Conservation (phyloP, 495 filamentous ascomycete species). For the Penicillium pancosmium region DNA sequence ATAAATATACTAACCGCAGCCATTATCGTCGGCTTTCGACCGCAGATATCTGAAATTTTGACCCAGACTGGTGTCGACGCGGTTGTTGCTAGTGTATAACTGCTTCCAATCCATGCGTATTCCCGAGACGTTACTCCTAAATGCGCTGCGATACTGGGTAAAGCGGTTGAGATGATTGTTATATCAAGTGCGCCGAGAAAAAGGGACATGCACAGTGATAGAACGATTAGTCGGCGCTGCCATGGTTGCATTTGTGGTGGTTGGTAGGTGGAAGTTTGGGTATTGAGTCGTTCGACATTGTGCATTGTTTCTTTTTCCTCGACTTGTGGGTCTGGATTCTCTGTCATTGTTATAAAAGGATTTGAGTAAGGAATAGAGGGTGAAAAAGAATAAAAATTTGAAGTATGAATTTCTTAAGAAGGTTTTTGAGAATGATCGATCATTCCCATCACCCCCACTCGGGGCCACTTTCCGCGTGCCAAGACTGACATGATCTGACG, state of each 20-base stretch:
- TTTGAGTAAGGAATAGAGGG: background rate
- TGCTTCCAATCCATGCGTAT: constrained; percentile 77
- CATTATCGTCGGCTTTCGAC: constrained; percentile 77
- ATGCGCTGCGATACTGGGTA: constrained; percentile 65
- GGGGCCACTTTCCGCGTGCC: background rate
- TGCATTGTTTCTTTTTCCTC: background rate
- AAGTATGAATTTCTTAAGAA: background rate
- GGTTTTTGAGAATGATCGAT: background rate
- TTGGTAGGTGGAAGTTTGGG: background rate
- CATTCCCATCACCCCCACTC: background rate
- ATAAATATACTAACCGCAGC: constrained; percentile 74
- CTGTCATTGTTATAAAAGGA: background rate
- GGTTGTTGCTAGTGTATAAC: constrained; percentile 71
- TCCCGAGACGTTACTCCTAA: constrained; percentile 63
- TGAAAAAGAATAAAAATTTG: background rate
- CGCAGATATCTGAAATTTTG: constrained; percentile 83
- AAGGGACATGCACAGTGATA: background rate
- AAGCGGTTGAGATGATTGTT: constrained; percentile 55
- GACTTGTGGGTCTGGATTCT: background rate
- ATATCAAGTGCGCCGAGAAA: background rate
- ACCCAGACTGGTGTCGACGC: constrained; percentile 77
- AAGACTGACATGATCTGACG: background rate
- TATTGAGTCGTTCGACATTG: background rate
- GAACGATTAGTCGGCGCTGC: background rate
- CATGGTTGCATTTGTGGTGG: background rate